phyloP scores from a whole-genome alignment of 1,284 basidiomycete genomes.

The Puccinia triticina region DNA sequence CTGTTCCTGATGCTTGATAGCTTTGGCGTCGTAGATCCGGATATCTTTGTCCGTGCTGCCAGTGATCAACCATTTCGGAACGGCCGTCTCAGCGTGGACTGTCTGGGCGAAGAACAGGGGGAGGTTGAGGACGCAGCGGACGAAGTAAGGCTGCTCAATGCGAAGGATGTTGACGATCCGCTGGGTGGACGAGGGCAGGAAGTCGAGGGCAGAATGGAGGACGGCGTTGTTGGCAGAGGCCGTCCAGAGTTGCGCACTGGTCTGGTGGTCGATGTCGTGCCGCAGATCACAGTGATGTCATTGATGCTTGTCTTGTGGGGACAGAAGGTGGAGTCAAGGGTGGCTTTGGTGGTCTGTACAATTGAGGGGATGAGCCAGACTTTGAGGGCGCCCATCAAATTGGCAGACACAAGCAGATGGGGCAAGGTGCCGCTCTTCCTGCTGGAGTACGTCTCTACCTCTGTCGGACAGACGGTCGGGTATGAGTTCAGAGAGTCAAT shows the following conservation, averaged over 20 bases:
- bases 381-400: conserved; percentile 46
- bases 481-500: conserved; percentile 21
- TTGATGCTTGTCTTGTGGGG: conserved; percentile 52
- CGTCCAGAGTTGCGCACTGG: conserved; percentile 58
- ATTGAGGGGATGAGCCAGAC: conserved; percentile 27
- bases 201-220: conserved; percentile 63
- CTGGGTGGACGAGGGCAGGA: conserved; percentile 61
- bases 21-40: conserved; percentile 63
- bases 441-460: background rate
- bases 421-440: background rate
- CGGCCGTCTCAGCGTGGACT: conserved; percentile 65
- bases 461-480: background rate
- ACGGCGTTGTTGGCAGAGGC: conserved; percentile 85
- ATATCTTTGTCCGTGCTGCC: conserved; percentile 77
- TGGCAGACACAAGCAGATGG: conserved; percentile 42
- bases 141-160: conserved; percentile 56
- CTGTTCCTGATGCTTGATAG: conserved; percentile 51
- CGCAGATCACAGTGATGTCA: conserved; percentile 25
- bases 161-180: conserved; percentile 53
- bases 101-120: conserved; percentile 69
- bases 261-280: conserved; percentile 35
- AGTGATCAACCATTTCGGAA: conserved; percentile 73
- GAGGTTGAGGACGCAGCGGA: conserved; percentile 68
- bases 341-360: background rate
- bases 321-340: conserved; percentile 78